Conservation (phyloP, 352 stramenopile species). For the Plasmopara muralis region DNA sequence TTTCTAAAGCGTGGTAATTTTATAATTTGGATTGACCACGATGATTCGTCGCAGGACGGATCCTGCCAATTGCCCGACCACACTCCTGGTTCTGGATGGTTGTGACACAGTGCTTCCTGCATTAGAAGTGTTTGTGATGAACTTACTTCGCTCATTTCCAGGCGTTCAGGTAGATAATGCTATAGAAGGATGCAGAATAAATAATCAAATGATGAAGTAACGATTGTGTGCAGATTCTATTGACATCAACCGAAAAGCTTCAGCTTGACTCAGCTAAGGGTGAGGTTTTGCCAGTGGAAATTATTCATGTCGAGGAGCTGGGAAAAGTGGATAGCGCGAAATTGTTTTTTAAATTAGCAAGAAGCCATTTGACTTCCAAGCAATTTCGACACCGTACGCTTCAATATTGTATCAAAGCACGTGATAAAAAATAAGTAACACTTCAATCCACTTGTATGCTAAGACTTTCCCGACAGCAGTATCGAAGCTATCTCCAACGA, state of each 20-base stretch:
- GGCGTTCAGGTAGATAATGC: slow-evolving; percentile 32
- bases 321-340: slow-evolving; percentile 34
- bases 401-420: neutral
- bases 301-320: slow-evolving; percentile 32
- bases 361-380: slow-evolving; percentile 27
- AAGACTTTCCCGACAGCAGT: slow-evolving; percentile 26
- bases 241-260: slow-evolving; percentile 31
- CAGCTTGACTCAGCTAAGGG: slow-evolving; percentile 13
- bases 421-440: slow-evolving; percentile 1
- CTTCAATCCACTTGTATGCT: neutral
- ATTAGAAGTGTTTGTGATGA: slow-evolving; percentile 40
- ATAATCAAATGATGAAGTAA: neutral
- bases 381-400: slow-evolving; percentile 39
- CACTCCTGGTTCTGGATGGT: slow-evolving; percentile 54
- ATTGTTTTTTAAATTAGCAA: slow-evolving; percentile 43
- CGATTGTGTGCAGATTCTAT: slow-evolving; percentile 21
- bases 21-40: slow-evolving; percentile 7
- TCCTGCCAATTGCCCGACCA: slow-evolving; percentile 13
- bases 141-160: slow-evolving; percentile 31
- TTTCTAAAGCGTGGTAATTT: neutral
- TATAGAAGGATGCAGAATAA: neutral
- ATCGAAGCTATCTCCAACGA: slow-evolving; percentile 28
- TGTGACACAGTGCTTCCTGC: slow-evolving; percentile 41
- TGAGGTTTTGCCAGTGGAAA: slow-evolving; percentile 14
- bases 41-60: slow-evolving; percentile 14